phyloP scores from a whole-genome alignment of 2,329 filamentous ascomycete species.

The Trichoderma breve region DNA sequence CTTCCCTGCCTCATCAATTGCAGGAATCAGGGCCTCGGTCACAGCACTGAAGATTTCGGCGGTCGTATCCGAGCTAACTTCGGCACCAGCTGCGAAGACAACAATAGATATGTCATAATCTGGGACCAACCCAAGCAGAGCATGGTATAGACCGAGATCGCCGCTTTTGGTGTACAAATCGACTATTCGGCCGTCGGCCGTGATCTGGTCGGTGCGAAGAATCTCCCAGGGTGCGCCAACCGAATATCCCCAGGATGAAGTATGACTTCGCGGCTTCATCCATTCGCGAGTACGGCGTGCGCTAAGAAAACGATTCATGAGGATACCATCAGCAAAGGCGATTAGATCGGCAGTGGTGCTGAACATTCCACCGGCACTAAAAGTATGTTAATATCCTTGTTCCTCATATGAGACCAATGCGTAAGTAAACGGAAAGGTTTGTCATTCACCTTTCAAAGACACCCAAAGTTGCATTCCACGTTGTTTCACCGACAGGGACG shows the following conservation, averaged over 20 bases:
- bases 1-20: background rate
- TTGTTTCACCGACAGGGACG: constrained; percentile 35
- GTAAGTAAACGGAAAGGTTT: too few relatives aligned
- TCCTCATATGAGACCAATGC: fast-evolving
- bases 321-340: constrained; percentile 42
- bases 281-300: constrained; percentile 41
- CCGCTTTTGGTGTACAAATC: constrained; percentile 47
- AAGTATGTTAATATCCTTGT: background rate
- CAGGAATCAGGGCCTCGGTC: background rate
- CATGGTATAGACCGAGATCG: constrained; percentile 38
- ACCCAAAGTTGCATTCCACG: constrained; percentile 36
- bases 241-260: constrained; percentile 34
- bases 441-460: constrained; percentile 27
- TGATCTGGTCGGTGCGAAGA: constrained; percentile 34
- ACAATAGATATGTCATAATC: constrained; percentile 38
- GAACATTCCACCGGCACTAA: constrained; percentile 41
- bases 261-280: constrained; percentile 42
- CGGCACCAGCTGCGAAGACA: constrained; percentile 25
- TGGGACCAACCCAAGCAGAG: constrained; percentile 40
- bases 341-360: constrained; percentile 43
- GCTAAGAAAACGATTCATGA: constrained; percentile 41
- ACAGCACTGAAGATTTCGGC: constrained; percentile 29
- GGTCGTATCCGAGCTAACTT: constrained; percentile 25
- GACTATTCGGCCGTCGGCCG: constrained; percentile 36
- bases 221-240: constrained; percentile 50